These are phyloP conservation scores for Circinella umbellata DNA, from an alignment of 371 early-diverging fungal species.

Conservation along the genomic window DNA sequence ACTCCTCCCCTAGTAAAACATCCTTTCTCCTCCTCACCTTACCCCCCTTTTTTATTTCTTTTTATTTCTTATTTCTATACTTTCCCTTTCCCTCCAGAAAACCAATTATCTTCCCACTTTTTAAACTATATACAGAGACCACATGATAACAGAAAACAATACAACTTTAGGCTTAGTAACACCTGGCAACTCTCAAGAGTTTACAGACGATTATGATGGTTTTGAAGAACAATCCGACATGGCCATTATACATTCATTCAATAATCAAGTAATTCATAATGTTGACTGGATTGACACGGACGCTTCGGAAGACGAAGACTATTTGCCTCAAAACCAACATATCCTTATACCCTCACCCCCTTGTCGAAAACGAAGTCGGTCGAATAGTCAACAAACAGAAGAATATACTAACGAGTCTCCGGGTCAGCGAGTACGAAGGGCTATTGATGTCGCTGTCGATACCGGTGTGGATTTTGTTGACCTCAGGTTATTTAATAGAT, in stretches of 20 bases:
- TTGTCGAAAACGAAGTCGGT: constrained; percentile 17
- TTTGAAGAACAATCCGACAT: not conserved
- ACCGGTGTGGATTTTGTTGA: constrained; percentile 58
- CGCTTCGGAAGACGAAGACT: constrained; percentile 49
- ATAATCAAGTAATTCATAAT: constrained; percentile 7
- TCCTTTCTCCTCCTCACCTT: too few relatives aligned
- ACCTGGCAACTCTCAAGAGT: constrained; percentile 16
- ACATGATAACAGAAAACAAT: constrained; percentile 5
- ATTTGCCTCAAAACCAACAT: constrained; percentile 35
- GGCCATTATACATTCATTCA: not conserved
- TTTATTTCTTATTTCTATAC: too few relatives aligned
- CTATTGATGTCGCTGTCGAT: constrained; percentile 57
- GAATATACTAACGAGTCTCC: not conserved
- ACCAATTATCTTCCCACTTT: too few relatives aligned
- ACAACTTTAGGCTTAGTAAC: constrained; percentile 8
- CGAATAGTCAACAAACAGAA: not conserved
- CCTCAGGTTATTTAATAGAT: constrained; percentile 43
- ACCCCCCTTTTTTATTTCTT: too few relatives aligned
- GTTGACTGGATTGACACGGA: constrained; percentile 50
- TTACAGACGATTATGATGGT: not conserved
- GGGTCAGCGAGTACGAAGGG: constrained; percentile 14
- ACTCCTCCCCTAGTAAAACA: too few relatives aligned
- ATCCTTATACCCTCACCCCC: constrained; percentile 19
- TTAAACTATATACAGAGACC: not conserved
- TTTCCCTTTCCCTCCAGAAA: too few relatives aligned